Evolutionary conservation across 768 basidiomycete genomes (phyloP).

Genomic region (Amanita fuliginea): DNA sequence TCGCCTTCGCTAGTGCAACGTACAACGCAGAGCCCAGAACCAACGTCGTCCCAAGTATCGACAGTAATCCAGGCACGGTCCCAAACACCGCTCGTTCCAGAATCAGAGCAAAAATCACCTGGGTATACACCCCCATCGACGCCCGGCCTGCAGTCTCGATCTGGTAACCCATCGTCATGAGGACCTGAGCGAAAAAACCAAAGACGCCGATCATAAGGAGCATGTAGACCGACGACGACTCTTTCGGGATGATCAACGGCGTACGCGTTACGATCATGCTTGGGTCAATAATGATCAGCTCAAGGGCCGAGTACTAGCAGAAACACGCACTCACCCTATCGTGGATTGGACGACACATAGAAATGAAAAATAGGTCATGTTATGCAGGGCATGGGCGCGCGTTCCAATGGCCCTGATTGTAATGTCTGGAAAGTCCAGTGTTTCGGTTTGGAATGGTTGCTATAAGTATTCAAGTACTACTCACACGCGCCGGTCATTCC

Average conservation of each 20-base stretch:
- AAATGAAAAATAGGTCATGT: conserved; percentile 53
- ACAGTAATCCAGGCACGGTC: not conserved
- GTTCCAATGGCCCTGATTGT: conserved; percentile 57
- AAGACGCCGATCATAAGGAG: conserved; percentile 40
- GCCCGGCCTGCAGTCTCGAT: conserved; percentile 52
- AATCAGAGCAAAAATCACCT: conserved; percentile 5
- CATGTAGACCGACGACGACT: conserved; percentile 29
- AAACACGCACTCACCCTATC: conserved; percentile 17
- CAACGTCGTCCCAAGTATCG: not conserved
- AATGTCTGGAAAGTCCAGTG: conserved; percentile 26
- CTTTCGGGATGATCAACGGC: conserved; percentile 34
- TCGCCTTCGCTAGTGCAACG: not conserved
- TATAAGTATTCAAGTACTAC: too few species aligned
- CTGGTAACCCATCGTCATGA: conserved; percentile 34
- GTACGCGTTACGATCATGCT: conserved; percentile 34
- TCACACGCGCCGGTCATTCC: conserved; percentile 60
- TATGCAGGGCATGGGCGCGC: conserved; percentile 66
- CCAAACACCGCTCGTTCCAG: not conserved
- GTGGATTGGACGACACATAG: conserved; percentile 36
- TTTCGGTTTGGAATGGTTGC: too few species aligned
- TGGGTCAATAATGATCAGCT: too few species aligned
- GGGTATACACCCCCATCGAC: conserved; percentile 41
- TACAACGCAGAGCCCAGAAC: conserved; percentile 1
- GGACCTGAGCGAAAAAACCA: conserved; percentile 41
- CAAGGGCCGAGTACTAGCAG: too few species aligned